Conservation (phyloP, 495 filamentous ascomycete species). For the Penicillium parvum region DNA sequence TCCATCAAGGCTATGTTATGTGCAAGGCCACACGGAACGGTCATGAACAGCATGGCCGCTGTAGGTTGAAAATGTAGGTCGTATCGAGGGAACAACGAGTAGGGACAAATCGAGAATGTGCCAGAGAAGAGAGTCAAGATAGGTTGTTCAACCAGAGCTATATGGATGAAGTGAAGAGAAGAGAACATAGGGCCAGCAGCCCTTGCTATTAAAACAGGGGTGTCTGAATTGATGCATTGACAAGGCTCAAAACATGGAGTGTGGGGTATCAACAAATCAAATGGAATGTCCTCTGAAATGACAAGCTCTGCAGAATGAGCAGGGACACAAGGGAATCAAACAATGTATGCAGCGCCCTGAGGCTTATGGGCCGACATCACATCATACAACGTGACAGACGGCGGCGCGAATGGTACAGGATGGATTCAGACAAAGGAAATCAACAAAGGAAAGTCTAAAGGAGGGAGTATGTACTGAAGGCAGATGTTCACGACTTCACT, state of each 20-base stretch:
- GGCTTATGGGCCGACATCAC: constrained; percentile 7
- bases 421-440: constrained; percentile 21
- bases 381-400: constrained; percentile 12
- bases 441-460: constrained; percentile 25
- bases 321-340: not conserved
- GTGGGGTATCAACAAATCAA: constrained; percentile 44
- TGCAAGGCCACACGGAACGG: no score
- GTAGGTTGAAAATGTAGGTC: no score
- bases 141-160: constrained; percentile 5
- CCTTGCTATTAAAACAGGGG: constrained; percentile 15
- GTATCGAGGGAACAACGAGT: no score
- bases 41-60: no score
- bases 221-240: constrained; percentile 17
- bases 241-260: constrained; percentile 22
- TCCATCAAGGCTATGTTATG: no score
- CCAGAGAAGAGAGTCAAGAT: no score
- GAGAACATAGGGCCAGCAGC: not conserved
- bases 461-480: constrained; percentile 26
- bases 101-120: no score
- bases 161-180: constrained; percentile 17
- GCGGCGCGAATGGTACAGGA: constrained; percentile 1
- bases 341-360: not conserved
- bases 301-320: constrained; percentile 13
- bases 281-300: constrained; percentile 4
- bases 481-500: constrained; percentile 3